These are phyloP conservation scores for Umbelopsis isabellina DNA, from an alignment of 192 early-diverging fungal genomes.

Conservation along the genomic window DNA sequence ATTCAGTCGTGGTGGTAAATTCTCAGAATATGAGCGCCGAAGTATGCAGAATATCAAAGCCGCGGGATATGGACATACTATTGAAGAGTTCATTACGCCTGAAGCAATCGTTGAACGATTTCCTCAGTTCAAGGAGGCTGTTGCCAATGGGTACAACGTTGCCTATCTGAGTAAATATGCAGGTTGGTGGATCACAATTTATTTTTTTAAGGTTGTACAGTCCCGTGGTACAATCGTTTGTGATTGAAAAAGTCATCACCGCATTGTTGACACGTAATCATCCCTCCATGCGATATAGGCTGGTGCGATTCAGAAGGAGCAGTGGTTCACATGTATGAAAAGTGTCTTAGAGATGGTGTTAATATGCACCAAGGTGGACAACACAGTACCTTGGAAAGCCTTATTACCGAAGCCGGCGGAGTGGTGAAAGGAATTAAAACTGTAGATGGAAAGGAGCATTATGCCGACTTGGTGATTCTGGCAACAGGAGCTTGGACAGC, in stretches of 20 bases:
- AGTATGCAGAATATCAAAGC: slow-evolving; percentile 30
- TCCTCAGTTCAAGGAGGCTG: slow-evolving; percentile 30
- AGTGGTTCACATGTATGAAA: slow-evolving; percentile 29
- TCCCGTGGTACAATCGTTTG: neutral
- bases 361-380: neutral
- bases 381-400: neutral
- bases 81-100: slow-evolving; percentile 27
- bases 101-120: slow-evolving; percentile 30
- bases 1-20: slow-evolving; percentile 23
- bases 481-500: slow-evolving; percentile 58
- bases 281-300: slow-evolving; percentile 18
- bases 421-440: slow-evolving; percentile 45
- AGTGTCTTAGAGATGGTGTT: slow-evolving; percentile 32
- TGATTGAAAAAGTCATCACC: neutral
- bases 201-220: neutral
- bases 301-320: slow-evolving; percentile 41
- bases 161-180: slow-evolving; percentile 38
- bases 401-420: neutral
- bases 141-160: slow-evolving; percentile 29
- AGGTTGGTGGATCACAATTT: slow-evolving; percentile 13
- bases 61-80: slow-evolving; percentile 29
- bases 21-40: slow-evolving; percentile 23
- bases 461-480: slow-evolving; percentile 44
- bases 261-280: neutral
- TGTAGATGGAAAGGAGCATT: slow-evolving; percentile 42